phyloP scores from a whole-genome alignment of 768 basidiomycete genomes.

The Pleurotus salmoneostramineus region DNA sequence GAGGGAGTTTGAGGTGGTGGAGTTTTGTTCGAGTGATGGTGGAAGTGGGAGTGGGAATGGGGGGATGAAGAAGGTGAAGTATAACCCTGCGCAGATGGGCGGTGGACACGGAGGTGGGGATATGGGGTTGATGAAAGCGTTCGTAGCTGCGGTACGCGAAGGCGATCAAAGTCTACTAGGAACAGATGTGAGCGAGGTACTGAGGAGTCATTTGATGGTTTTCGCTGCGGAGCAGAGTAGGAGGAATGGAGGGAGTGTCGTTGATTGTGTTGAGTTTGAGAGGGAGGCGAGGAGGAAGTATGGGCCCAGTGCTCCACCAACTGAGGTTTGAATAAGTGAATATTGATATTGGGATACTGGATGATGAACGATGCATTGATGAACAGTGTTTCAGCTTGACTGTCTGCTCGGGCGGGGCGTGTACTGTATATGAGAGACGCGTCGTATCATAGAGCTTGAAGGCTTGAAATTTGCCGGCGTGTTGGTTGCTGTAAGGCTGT shows the following conservation, averaged over 20 bases:
- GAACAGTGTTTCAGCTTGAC: too few species aligned
- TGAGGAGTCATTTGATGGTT: slow-evolving; percentile 78
- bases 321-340: too few species aligned
- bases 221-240: slow-evolving; percentile 86
- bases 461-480: too few species aligned
- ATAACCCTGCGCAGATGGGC: slow-evolving; percentile 51
- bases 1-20: slow-evolving; percentile 67
- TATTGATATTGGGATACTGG: too few species aligned
- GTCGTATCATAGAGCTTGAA: too few species aligned
- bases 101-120: slow-evolving; percentile 88
- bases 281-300: slow-evolving; percentile 31
- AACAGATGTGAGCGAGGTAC: slow-evolving; percentile 62
- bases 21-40: slow-evolving; percentile 41
- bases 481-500: too few species aligned
- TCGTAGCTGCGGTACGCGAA: slow-evolving; percentile 70
- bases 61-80: slow-evolving; percentile 23
- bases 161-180: slow-evolving; percentile 62
- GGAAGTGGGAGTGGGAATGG: too few species aligned
- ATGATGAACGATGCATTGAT: too few species aligned
- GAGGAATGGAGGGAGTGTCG: slow-evolving; percentile 53
- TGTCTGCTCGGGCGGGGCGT: too few species aligned
- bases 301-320: slow-evolving; percentile 3
- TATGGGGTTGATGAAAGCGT: slow-evolving; percentile 66
- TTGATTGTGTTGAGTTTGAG: slow-evolving; percentile 70
- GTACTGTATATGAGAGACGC: too few species aligned